A percentile compares a stretch with the other conserved stretches of the same genome.
These are phyloP conservation scores for Cercophora scortea DNA, from an alignment of 495 filamentous ascomycete species.

Conservation along the genomic window DNA sequence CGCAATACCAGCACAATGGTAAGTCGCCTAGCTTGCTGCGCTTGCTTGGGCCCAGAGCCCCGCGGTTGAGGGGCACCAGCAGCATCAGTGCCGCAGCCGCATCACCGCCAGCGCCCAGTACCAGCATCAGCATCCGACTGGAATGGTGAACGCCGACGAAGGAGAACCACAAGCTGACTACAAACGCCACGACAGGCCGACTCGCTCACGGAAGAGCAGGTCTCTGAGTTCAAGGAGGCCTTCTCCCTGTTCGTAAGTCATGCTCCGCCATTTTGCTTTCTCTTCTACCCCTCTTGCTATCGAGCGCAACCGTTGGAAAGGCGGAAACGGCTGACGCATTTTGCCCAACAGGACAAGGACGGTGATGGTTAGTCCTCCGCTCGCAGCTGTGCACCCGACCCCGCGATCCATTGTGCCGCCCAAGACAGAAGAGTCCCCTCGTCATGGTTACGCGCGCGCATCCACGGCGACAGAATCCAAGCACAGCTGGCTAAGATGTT, in stretches of 20 bases:
- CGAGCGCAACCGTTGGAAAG: slow-evolving; percentile 7
- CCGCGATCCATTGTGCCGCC: not conserved
- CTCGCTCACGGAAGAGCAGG: slow-evolving; percentile 96
- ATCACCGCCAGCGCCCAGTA: not conserved
- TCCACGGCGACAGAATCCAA: not conserved
- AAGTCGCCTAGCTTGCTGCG: too few species aligned
- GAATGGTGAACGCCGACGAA: not conserved
- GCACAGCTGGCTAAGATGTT: slow-evolving; percentile 10
- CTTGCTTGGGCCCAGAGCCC: slow-evolving; percentile 7
- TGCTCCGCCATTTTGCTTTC: not conserved
- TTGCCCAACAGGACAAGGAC: slow-evolving; percentile 80
- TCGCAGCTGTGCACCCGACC: not conserved
- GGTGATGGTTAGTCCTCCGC: slow-evolving; percentile 84
- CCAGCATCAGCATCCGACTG: not conserved
- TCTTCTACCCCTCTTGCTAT: not conserved
- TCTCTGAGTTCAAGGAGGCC: slow-evolving; percentile 99
- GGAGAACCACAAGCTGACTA: slow-evolving; percentile 16
- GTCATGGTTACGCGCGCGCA: too few species aligned
- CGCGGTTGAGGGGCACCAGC: slow-evolving; percentile 19
- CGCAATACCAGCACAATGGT: too few species aligned
- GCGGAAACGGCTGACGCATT: not conserved
- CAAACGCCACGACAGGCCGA: slow-evolving; percentile 54
- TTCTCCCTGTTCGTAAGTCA: slow-evolving; percentile 97
- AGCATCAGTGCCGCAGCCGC: not conserved
- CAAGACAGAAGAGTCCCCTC: not conserved